A percentile compares a stretch with the other conserved stretches of the same genome.
phyloP scores from a whole-genome alignment of 345 rosid species.

The Melaleuca quinquenervia region DNA sequence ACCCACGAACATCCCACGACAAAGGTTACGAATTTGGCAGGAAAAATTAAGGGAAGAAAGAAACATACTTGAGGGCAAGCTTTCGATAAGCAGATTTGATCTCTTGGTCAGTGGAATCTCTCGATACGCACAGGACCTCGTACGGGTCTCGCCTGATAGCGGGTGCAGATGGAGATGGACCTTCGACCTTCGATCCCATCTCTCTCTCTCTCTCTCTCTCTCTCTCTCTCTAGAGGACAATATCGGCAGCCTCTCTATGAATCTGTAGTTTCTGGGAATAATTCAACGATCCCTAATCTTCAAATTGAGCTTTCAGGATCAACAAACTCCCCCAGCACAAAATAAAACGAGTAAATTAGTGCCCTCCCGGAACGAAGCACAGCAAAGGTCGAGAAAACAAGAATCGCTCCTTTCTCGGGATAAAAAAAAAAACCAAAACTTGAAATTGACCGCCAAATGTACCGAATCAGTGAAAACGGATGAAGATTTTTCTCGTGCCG shows the following conservation, averaged over 20 bases:
- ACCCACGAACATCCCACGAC: neutral
- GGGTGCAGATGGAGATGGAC: constrained; percentile 40
- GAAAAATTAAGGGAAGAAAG: neutral
- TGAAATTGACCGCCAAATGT: neutral
- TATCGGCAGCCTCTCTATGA: neutral
- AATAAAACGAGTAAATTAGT: neutral
- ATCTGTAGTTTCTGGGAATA: neutral
- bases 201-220: neutral
- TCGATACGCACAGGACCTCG: constrained; percentile 80
- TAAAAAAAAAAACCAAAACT: neutral
- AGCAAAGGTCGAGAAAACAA: no score
- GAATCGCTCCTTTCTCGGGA: neutral
- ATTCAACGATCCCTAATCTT: neutral
- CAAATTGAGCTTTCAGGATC: neutral
- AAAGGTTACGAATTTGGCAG: neutral
- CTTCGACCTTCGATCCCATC: constrained; percentile 60
- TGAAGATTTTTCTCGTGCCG: neutral
- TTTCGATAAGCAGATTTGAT: constrained; percentile 91
- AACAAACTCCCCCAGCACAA: neutral
- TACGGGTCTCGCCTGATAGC: constrained; percentile 73
- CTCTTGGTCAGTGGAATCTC: constrained; percentile 87
- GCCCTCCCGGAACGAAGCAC: neutral
- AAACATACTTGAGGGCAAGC: constrained; percentile 88
- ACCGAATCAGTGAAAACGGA: neutral
- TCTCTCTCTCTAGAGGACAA: neutral